A percentile compares a stretch with the other conserved stretches of the same genome.
These are phyloP conservation scores for Hansenula lynferdii DNA, from an alignment of 1,139 yeast genomes.

Conservation along the genomic window DNA sequence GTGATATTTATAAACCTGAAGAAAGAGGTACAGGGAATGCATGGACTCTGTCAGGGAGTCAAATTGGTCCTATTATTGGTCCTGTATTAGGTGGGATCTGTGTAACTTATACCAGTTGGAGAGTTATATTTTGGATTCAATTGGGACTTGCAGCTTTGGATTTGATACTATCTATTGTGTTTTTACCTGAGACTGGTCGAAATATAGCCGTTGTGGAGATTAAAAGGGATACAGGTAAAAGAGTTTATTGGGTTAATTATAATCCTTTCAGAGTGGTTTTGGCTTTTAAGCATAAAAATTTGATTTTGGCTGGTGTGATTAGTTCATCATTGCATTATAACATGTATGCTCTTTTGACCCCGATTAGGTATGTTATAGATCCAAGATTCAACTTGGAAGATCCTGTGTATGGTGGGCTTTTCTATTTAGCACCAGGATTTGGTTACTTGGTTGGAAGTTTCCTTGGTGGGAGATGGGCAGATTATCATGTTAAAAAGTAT, in stretches of 20 bases:
- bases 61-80: conserved; percentile 44
- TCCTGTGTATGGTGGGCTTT: conserved; percentile 45
- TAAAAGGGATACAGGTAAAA: conserved; percentile 21
- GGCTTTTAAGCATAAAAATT: conserved; percentile 37
- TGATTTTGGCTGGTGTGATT: conserved; percentile 40
- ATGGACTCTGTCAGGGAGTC: conserved; percentile 38
- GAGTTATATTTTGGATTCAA: conserved; percentile 44
- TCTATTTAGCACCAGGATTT: conserved; percentile 48
- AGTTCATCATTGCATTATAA: conserved; percentile 37
- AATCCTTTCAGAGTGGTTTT: conserved; percentile 39
- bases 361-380: conserved; percentile 48
- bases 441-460: conserved; percentile 46
- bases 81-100: conserved; percentile 44
- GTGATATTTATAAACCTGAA: conserved; percentile 41
- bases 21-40: conserved; percentile 46
- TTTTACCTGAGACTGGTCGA: conserved; percentile 39
- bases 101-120: conserved; percentile 46
- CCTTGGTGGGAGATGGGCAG: conserved; percentile 48
- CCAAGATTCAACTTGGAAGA: conserved; percentile 43
- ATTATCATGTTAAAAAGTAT: conserved; percentile 37
- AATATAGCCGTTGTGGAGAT: conserved; percentile 23
- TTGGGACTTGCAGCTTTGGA: conserved; percentile 35
- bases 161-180: conserved; percentile 27
- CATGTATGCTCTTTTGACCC: conserved; percentile 49
- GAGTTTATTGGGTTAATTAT: conserved; percentile 35